Base-by-base conservation (phyloP, 2,329 filamentous ascomycete genomes). In the Capronia epimyces region DNA sequence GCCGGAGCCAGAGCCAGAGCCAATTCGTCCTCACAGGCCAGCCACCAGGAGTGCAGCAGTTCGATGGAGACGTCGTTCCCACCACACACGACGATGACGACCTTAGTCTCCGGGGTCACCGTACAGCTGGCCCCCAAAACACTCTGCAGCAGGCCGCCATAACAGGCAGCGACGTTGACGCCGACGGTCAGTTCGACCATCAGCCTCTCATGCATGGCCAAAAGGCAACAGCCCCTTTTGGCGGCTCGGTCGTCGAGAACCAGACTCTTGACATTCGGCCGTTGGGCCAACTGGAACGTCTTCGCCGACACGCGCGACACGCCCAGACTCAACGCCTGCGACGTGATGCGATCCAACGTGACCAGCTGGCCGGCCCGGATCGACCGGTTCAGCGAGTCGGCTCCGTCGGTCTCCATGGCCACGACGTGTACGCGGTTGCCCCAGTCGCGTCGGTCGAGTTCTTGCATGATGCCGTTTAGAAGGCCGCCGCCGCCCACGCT, bases 131-230 rank as follows among this genome's bases (percentile, higher is more conserved):
- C 5, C 13, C 15, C 20, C 18, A 40, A 22, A 18, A 40, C 37
- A 10, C 42, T 46, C 18, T 45, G 31, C 40, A 50, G 27, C 2
- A 39, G 12, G 21, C 42, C 47, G 4, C 32, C 40, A 15, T 39
- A 45, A 15, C 31, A 45, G 13, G 44, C 18, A 1, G 47, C 18
- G 10, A 95, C 70, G 45, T 84, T 86, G 6, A 93, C 89, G 1
- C 90, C 89, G 66, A 90, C 95, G 0, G 89, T 83, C 29, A 84
- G 74, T 71, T 97, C 91, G 3, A 95, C 87, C 52, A 95, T 72
- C 51, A 91, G 71, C 21, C 85, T 74, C 60, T 90, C 87, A 54
- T 94, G 89, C 58, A 95, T 86, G 7, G 87, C 84, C 55, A 96
- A 82, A 21, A 80, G 75, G 61, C 84, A 82, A 48, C 84, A 86